Evolutionary conservation across 345 rosid species (phyloP).

Genomic region (Rhodomyrtus tomentosa): DNA sequence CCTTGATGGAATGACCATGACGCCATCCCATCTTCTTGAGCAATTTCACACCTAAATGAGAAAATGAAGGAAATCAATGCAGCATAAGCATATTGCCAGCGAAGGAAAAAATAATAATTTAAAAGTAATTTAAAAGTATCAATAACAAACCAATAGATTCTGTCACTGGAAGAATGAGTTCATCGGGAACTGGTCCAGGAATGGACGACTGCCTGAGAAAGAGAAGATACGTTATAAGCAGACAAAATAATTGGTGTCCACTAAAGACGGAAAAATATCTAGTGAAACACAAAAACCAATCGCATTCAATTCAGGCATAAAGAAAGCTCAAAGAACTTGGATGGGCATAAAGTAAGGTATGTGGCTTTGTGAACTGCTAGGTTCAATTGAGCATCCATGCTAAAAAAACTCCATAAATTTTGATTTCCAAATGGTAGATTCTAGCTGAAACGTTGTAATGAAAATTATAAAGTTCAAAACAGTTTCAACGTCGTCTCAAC

Average conservation of each 20-base stretch:
- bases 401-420: not conserved
- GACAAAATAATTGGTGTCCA: not conserved
- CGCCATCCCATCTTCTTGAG: slow-evolving; percentile 97
- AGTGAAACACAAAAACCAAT: not conserved
- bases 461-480: not conserved
- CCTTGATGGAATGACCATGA: slow-evolving; percentile 75
- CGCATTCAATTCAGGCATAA: not conserved
- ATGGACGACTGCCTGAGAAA: slow-evolving; percentile 76
- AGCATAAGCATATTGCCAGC: not conserved
- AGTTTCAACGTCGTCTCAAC: not conserved
- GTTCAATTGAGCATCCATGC: not conserved
- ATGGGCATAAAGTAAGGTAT: not conserved
- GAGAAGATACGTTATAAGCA: not conserved
- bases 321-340: not conserved
- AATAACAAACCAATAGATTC: slow-evolving; percentile 80
- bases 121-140: not conserved
- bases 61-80: slow-evolving; percentile 6
- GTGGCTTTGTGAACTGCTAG: not conserved
- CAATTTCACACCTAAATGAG: slow-evolving; percentile 60
- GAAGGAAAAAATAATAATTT: not conserved
- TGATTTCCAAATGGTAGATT: not conserved
- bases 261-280: not conserved
- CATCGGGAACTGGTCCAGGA: slow-evolving; percentile 94
- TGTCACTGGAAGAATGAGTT: slow-evolving; percentile 69
- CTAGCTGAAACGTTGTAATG: not conserved